These are phyloP conservation scores for Annulohypoxylon nitens DNA, from an alignment of 495 filamentous ascomycete genomes.

Conservation along the genomic window DNA sequence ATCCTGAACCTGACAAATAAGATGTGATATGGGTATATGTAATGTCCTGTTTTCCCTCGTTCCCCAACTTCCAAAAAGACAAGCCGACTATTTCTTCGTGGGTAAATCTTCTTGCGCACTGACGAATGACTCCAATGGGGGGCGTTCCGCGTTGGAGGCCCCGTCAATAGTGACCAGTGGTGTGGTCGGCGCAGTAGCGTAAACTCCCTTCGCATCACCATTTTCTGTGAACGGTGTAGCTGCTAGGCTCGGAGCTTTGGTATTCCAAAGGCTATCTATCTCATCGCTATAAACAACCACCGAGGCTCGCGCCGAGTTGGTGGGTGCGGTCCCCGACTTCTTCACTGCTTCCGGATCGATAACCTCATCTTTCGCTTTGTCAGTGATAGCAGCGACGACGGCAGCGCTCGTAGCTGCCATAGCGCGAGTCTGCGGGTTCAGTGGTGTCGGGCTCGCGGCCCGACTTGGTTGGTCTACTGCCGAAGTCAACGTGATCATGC, in stretches of 20 bases:
- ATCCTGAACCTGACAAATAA: conserved; percentile 36
- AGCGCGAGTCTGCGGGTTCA: conserved; percentile 27
- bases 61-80: conserved; percentile 16
- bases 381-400: conserved; percentile 19
- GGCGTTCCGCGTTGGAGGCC: conserved; percentile 37
- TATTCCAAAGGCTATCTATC: conserved; percentile 7
- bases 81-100: conserved; percentile 17
- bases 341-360: conserved; percentile 25
- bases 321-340: neutral
- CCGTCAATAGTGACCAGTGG: conserved; percentile 15
- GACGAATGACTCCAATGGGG: conserved; percentile 58
- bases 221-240: conserved; percentile 13
- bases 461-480: conserved; percentile 45
- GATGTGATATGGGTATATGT: conserved; percentile 39
- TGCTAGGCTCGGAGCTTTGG: neutral
- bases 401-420: conserved; percentile 27
- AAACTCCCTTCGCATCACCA: conserved; percentile 12
- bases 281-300: conserved; percentile 3
- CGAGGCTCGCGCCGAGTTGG: neutral
- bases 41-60: conserved; percentile 22
- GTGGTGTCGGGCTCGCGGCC: conserved; percentile 44
- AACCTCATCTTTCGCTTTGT: conserved; percentile 32
- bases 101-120: conserved; percentile 56
- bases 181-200: conserved; percentile 13
- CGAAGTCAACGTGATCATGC: conserved; percentile 66